Evolutionary conservation across 164 flowering plant genomes (phyloP).

Genomic region (Sextonia rubra): DNA sequence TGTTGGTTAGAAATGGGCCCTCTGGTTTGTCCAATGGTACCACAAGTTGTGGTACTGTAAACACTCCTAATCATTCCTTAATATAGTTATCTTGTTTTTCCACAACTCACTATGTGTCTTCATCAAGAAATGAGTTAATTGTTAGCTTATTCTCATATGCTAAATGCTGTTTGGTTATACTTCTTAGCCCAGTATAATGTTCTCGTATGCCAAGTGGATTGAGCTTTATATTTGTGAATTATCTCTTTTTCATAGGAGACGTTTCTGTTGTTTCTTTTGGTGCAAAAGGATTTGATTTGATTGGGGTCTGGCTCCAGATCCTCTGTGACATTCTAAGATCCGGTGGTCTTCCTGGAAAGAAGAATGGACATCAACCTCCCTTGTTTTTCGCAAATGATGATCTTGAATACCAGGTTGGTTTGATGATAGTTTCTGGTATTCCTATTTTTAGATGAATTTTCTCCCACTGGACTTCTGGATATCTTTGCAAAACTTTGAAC

Average conservation of each 20-base stretch:
- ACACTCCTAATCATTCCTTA: too few species aligned
- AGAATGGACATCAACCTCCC: slow-evolving; percentile 51
- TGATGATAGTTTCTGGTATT: slow-evolving; percentile 3
- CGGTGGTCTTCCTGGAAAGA: slow-evolving; percentile 79
- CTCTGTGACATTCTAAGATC: slow-evolving; percentile 80
- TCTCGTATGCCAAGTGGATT: background rate
- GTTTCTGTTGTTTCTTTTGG: slow-evolving; percentile 3
- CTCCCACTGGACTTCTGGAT: background rate
- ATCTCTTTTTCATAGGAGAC: background rate
- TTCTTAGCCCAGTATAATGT: background rate
- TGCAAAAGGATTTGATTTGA: slow-evolving; percentile 8
- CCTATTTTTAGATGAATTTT: slow-evolving; percentile 1
- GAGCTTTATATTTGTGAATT: background rate
- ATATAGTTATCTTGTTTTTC: too few species aligned
- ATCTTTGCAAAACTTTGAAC: background rate
- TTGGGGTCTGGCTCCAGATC: slow-evolving; percentile 40
- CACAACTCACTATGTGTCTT: too few species aligned
- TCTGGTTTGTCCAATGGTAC: too few species aligned
- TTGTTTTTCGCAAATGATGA: slow-evolving; percentile 79
- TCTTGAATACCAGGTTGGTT: slow-evolving; percentile 78
- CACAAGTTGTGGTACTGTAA: too few species aligned
- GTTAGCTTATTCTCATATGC: background rate
- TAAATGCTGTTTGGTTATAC: background rate
- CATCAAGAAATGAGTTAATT: background rate
- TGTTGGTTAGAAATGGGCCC: too few species aligned